Percentiles rank a stretch among this genome's conserved stretches.
Conservation (phyloP, 306 rosid genomes). For the Crotalaria pallida region DNA sequence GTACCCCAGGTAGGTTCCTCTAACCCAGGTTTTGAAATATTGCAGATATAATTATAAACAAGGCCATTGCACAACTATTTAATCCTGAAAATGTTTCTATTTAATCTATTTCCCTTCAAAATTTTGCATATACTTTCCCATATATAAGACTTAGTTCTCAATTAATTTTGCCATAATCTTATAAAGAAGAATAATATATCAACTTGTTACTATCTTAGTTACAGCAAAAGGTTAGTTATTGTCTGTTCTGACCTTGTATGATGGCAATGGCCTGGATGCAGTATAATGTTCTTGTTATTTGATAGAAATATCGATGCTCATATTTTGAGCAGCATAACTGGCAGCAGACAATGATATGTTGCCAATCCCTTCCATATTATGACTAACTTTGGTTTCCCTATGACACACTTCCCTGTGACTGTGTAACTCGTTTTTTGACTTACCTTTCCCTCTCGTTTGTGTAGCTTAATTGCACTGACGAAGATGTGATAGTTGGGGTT, state of each 20-base stretch:
- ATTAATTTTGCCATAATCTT: not conserved
- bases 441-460: constrained; percentile 6
- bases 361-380: not conserved
- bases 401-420: not conserved
- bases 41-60: constrained; percentile 18
- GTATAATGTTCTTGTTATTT: not conserved
- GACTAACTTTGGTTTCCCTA: not conserved
- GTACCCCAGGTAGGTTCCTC: constrained; percentile 77
- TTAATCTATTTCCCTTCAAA: not conserved
- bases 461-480: constrained; percentile 69
- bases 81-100: constrained; percentile 15
- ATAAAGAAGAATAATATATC: not conserved
- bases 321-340: not conserved
- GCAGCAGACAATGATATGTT: not conserved
- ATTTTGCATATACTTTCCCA: not conserved
- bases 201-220: not conserved
- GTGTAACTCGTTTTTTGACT: constrained; percentile 12
- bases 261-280: not conserved
- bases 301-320: constrained; percentile 1
- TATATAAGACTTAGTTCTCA: not conserved
- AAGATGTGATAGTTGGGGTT: constrained; percentile 60
- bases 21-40: constrained; percentile 3
- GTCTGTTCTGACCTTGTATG: constrained; percentile 3
- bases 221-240: not conserved
- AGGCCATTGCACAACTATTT: constrained; percentile 7